Base-by-base conservation (phyloP, 768 basidiomycete species). In the Leccinum fibrillosum region DNA sequence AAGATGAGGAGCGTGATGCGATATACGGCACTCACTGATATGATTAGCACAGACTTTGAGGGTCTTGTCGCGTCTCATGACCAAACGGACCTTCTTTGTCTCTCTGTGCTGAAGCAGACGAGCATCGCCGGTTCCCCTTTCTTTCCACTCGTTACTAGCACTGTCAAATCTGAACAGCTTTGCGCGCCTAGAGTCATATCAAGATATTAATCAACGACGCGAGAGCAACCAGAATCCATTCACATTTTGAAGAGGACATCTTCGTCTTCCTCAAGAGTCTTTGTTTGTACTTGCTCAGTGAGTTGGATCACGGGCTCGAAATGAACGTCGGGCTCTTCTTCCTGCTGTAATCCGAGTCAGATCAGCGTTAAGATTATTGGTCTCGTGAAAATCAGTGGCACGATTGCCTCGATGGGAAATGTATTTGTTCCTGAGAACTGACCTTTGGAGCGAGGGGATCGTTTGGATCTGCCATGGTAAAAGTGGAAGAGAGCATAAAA, bases 41-140 rank as follows among this genome's bases (percentile, higher is more conserved):
- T 98, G 97, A 80, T 99, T 99, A 57, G 97, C 97, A 76, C 97
- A 98, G 77, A 98, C 95, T 76, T 99, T 98, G 76, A 94, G 82
- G 50, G 97, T 99, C 86, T 98, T 98, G 83, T 99, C 97, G 76
- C 97, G 91, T 78, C 96, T 83, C 97, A 99, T 99, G 73, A 99
- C 94, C 61, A 99, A 84, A 62, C 97, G 85, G 69, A 96, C 82
- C 77, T 95, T 98, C 80, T 89, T 87, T 52, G 88, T 89, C 70
- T 86, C 85, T 75, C 89, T 93, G 81, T 97, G 92, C 66, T 85
- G 78, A 62, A 99, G 86, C 56, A 99, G 82, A 72, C 93, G 89
- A 64, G 93, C 94, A 73, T 96, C 94, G 49, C 96, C 96, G 15
- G 95, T 98, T 42, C 96, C 96, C 34, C 97, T 79, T 78, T 99